Conservation (phyloP, 1,284 basidiomycete species). For the Apiotrichum sp. region DNA sequence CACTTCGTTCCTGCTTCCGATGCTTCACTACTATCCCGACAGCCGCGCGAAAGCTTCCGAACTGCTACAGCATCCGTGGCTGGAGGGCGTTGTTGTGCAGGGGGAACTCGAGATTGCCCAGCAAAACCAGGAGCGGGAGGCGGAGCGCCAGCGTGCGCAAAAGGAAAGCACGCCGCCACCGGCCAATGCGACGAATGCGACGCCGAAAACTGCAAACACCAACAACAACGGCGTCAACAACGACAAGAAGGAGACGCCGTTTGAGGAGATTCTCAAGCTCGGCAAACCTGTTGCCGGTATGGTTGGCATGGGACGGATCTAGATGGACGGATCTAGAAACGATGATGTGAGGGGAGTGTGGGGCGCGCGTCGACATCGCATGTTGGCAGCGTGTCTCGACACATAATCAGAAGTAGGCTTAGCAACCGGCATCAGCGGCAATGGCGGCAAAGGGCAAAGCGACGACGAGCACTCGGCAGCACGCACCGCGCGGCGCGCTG, state of each 20-base stretch:
- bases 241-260: background rate
- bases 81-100: slow-evolving; percentile 74
- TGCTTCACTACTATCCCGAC: slow-evolving; percentile 84
- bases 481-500: too few species aligned
- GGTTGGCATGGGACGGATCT: slow-evolving; percentile 43
- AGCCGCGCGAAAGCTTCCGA: slow-evolving; percentile 76
- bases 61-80: slow-evolving; percentile 74
- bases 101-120: slow-evolving; percentile 66
- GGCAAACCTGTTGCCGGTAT: slow-evolving; percentile 40
- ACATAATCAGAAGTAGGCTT: background rate
- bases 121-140: slow-evolving; percentile 23
- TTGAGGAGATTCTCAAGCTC: slow-evolving; percentile 35
- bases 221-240: background rate
- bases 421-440: too few species aligned
- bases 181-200: too few species aligned
- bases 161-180: background rate
- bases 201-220: background rate
- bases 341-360: too few species aligned
- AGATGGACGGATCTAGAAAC: too few species aligned
- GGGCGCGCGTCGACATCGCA: background rate
- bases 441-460: too few species aligned
- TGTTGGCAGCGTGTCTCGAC: background rate
- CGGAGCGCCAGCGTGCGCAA: slow-evolving; percentile 20
- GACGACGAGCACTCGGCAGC: too few species aligned
- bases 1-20: slow-evolving; percentile 77